Conservation (phyloP, 441 rosid genomes). For the Pelargonium citronellum region DNA sequence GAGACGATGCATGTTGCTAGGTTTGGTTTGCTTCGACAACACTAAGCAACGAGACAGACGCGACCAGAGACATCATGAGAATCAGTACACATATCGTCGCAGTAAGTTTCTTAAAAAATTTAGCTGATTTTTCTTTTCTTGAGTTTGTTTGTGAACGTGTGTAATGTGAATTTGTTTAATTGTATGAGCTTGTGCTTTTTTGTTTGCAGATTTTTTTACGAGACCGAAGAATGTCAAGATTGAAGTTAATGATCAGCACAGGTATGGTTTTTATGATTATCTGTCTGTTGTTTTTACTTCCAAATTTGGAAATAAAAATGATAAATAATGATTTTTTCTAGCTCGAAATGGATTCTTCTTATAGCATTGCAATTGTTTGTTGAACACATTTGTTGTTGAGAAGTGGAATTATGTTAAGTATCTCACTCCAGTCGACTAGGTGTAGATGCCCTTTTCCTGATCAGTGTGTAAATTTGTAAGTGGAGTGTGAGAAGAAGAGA, state of each 20-base stretch:
- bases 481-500: too few species aligned
- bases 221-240: constrained; percentile 74
- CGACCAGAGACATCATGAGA: constrained; percentile 21
- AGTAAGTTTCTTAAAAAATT: constrained; percentile 32
- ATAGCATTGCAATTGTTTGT: neutral
- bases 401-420: too few species aligned
- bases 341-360: neutral
- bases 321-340: neutral
- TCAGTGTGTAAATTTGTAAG: too few species aligned
- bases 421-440: too few species aligned
- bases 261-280: constrained; percentile 31
- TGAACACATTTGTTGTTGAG: neutral
- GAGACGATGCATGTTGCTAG: constrained; percentile 32
- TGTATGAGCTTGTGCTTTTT: neutral
- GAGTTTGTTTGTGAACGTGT: neutral
- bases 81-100: constrained; percentile 33
- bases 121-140: neutral
- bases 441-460: too few species aligned
- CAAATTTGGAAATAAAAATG: neutral
- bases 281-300: neutral
- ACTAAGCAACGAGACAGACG: neutral
- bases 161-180: constrained; percentile 5
- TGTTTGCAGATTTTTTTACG: constrained; percentile 59
- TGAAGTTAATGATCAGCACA: constrained; percentile 73
- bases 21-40: constrained; percentile 33